Evolutionary conservation across 2,329 filamentous ascomycete species (phyloP).

Genomic region (Trichoderma koningiopsis): DNA sequence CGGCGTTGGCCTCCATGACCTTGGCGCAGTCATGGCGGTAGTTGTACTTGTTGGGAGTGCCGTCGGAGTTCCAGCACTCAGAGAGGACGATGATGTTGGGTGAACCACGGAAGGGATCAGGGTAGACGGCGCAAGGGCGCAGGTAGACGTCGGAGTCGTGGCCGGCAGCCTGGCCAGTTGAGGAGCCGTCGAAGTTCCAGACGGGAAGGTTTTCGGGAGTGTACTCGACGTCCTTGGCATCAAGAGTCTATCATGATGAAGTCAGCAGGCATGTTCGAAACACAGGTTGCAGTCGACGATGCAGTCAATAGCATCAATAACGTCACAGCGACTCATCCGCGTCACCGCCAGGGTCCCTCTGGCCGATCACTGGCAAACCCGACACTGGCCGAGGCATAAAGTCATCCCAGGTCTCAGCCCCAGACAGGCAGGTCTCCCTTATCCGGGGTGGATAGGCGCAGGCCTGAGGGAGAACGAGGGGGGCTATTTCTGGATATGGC

Average conservation of each 20-base stretch:
- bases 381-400: constrained; percentile 18
- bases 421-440: constrained; percentile 15
- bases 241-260: constrained; percentile 48
- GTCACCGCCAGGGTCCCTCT: constrained; percentile 3
- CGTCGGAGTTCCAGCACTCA: constrained; percentile 93
- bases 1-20: constrained; percentile 84
- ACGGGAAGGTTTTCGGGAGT: constrained; percentile 55
- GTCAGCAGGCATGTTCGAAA: not conserved
- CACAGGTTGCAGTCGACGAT: not conserved
- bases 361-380: constrained; percentile 11
- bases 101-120: constrained; percentile 84
- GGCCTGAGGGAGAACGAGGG: not conserved
- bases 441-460: not conserved
- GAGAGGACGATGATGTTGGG: constrained; percentile 93
- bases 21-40: constrained; percentile 88
- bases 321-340: constrained; percentile 9
- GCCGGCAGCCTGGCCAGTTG: constrained; percentile 86
- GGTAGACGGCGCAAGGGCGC: constrained; percentile 83
- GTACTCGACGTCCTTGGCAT: constrained; percentile 45
- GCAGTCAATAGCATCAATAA: not conserved
- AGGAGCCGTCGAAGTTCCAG: constrained; percentile 72
- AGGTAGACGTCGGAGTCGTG: constrained; percentile 99
- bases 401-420: not conserved
- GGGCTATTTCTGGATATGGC: constrained; percentile 12
- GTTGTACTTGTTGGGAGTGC: constrained; percentile 98